These are phyloP conservation scores for Symbiodinium natans DNA, from an alignment of 73 alveolate genomes.

Conservation along the genomic window DNA sequence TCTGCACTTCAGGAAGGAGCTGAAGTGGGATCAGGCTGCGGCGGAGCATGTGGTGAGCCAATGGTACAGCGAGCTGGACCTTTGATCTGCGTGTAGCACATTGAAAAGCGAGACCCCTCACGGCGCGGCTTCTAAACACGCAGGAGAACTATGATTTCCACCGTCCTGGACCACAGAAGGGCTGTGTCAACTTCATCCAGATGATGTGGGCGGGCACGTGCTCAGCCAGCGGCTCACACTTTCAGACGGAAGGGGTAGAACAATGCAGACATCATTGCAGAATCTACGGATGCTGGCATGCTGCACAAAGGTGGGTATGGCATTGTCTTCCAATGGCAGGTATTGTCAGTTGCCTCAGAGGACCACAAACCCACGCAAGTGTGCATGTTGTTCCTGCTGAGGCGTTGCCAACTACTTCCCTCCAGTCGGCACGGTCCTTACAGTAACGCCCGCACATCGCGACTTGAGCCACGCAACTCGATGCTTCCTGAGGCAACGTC, in stretches of 20 bases:
- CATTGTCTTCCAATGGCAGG: conserved; percentile 51
- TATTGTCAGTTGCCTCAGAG: background rate
- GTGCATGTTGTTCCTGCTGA: background rate
- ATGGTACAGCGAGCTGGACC: conserved; percentile 84
- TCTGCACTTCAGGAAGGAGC: conserved; percentile 65
- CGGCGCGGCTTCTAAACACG: background rate
- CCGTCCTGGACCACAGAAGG: conserved; percentile 76
- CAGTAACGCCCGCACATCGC: no score
- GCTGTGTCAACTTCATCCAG: conserved; percentile 66
- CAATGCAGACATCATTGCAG: background rate
- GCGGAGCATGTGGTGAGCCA: conserved; percentile 62
- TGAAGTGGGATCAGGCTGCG: conserved; percentile 80
- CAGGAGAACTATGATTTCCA: conserved; percentile 50
- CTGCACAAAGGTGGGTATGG: conserved; percentile 56
- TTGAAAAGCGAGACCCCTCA: background rate
- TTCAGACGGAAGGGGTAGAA: background rate
- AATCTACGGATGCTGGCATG: background rate
- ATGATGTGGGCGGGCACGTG: conserved; percentile 86
- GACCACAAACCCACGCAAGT: no score
- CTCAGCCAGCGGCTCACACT: conserved; percentile 34
- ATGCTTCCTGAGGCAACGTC: background rate
- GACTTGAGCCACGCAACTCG: no score
- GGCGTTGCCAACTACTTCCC: conserved; percentile 79
- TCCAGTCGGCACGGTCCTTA: conserved; percentile 14
- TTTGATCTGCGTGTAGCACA: background rate